Base-by-base conservation (phyloP, 2,329 filamentous ascomycete species). In the Aspergillus calidoustus region DNA sequence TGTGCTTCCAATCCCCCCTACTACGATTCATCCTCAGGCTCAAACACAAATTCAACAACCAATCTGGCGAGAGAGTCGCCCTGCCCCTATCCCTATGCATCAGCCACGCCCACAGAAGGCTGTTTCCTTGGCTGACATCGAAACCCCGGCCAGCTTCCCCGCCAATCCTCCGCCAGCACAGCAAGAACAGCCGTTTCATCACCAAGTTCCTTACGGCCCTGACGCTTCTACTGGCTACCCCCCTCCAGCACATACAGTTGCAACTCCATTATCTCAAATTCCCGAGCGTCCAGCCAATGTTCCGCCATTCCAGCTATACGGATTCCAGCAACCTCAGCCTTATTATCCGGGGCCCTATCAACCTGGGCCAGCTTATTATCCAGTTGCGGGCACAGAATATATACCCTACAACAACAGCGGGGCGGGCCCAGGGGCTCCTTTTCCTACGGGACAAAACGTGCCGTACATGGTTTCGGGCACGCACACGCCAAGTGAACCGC, bases 21-120 rank as follows among this genome's bases (percentile, higher is more conserved):
- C 64, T n/a, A 63, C 64, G 52, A 64, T 66, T 6, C 67, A 65
- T 41, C 51, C 69, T 56, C 64, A 71, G 61, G 57, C 72, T 54
- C 85, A 83, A 63, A 80, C 82, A 49, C 78, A 83, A 52, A 82
- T 84, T 28, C 83, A 84, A 66, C 83, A 84, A 65, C 84, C 84
- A 8, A 76, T 82, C 1, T 86, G 82, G 73, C 83, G 84, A 54
- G 87, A 88, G 73, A 87, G 85, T 67, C 87, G 86, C 68, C 83
- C 84, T 49, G 81, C 80, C 19, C 83, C 84, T 47, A 84, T 88
- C 19, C 86, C 92, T 0, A 97, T 98, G 88, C 92, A 98, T 74
- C 95, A 98, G 75, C 95, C 95, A 60, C 90, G 92, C 56, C 94
- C 95, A 8, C 93, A 98, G 76, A 98, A 98, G 82, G 85, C 93